Evolutionary conservation across 2,329 filamentous ascomycete species (phyloP).

Genomic region (Trichophyton equinum): DNA sequence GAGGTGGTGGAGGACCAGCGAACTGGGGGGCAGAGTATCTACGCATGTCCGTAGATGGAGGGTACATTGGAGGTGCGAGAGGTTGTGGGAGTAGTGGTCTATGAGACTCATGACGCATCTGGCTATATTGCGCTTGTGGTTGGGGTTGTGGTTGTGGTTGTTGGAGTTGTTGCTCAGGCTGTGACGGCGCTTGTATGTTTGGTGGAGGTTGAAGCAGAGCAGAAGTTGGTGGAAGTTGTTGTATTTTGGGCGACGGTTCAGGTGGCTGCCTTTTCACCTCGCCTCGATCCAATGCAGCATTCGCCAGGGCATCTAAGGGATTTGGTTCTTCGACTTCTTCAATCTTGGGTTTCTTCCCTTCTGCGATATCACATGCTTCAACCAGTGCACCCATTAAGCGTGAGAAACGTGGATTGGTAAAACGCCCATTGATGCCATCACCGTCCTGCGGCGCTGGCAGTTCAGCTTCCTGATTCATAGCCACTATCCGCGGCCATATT

Average conservation of each 20-base stretch:
- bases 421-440: conserved; percentile 8
- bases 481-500: conserved; percentile 29
- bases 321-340: conserved; percentile 20
- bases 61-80: conserved; percentile 21
- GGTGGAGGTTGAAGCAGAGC: neutral
- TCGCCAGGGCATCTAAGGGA: conserved; percentile 27
- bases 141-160: conserved; percentile 10
- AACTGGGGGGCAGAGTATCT: neutral
- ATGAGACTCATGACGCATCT: conserved; percentile 11
- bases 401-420: conserved; percentile 8
- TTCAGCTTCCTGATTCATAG: conserved; percentile 21
- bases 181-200: neutral
- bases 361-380: conserved; percentile 18
- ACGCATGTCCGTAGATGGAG: conserved; percentile 17
- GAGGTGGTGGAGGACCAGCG: neutral
- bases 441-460: conserved; percentile 9
- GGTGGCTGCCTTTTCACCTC: conserved; percentile 1
- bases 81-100: conserved; percentile 24
- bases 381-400: conserved; percentile 14
- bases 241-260: conserved; percentile 13
- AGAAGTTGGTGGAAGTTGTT: conserved; percentile 15
- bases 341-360: conserved; percentile 16
- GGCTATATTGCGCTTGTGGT: conserved; percentile 12
- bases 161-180: conserved; percentile 26
- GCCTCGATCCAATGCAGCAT: conserved; percentile 14